A percentile compares a stretch with the other conserved stretches of the same genome.
Conservation (phyloP, 2,329 filamentous ascomycete genomes). For the Alternaria dauci region DNA sequence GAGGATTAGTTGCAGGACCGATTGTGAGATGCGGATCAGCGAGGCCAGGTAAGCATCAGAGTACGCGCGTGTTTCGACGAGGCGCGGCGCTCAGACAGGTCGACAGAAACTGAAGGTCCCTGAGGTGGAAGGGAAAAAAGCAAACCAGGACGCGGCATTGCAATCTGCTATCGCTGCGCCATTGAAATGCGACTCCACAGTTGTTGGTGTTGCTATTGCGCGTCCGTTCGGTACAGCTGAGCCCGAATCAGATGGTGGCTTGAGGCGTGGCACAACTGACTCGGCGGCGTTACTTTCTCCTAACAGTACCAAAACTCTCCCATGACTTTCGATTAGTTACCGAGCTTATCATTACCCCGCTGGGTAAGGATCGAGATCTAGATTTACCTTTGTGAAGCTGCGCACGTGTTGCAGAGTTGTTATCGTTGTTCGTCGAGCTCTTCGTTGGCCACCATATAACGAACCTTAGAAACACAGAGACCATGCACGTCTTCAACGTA, state of each 20-base stretch:
- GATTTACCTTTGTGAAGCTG: not conserved
- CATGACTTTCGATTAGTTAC: not conserved
- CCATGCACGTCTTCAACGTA: not conserved
- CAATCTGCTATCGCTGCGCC: conserved; percentile 9
- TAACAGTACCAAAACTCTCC: not conserved
- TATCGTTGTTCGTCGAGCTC: not conserved
- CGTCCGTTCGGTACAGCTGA: conserved; percentile 11
- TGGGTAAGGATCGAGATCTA: not conserved
- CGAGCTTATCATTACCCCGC: not conserved
- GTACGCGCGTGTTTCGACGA: not conserved
- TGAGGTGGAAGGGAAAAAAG: not conserved
- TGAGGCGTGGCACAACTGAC: not conserved
- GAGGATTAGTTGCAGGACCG: not conserved
- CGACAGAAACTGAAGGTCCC: not conserved
- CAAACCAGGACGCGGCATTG: not conserved
- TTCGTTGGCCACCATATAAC: not conserved
- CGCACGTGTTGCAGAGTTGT: not conserved
- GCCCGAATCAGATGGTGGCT: conserved; percentile 15
- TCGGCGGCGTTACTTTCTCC: not conserved
- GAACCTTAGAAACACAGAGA: not conserved
- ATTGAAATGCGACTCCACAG: conserved; percentile 16
- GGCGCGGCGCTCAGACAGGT: not conserved
- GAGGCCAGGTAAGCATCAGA: conserved; percentile 1
- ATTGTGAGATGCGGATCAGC: conserved; percentile 10
- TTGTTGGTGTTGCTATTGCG: conserved; percentile 18